phyloP scores from a whole-genome alignment of 2,329 filamentous ascomycete species.

The Pyrenochaeta sp. region DNA sequence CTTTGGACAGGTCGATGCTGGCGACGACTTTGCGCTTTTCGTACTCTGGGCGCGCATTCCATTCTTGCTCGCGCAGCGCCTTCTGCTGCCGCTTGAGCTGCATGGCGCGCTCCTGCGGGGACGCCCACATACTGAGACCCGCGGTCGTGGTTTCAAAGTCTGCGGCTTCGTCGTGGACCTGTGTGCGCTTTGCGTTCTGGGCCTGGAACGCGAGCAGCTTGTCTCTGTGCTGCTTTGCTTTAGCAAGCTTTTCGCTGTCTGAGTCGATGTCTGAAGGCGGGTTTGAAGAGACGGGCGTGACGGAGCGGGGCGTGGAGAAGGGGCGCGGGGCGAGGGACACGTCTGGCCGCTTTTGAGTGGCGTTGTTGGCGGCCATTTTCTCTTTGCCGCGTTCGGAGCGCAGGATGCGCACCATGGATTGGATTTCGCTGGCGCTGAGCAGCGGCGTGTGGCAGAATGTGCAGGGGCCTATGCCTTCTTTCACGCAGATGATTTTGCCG shows the following conservation, averaged over 20 bases:
- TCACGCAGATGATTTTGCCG: conserved; percentile 93
- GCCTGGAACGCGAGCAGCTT: conserved; percentile 82
- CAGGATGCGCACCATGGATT: conserved; percentile 84
- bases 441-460: conserved; percentile 85
- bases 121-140: conserved; percentile 81
- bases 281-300: conserved; percentile 44
- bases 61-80: conserved; percentile 82
- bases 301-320: conserved; percentile 57
- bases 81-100: conserved; percentile 88
- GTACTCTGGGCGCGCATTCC: conserved; percentile 83
- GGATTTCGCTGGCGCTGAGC: conserved; percentile 74
- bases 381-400: conserved; percentile 86
- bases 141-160: conserved; percentile 70
- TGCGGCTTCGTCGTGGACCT: conserved; percentile 84
- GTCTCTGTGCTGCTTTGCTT: conserved; percentile 80
- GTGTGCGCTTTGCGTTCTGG: conserved; percentile 83
- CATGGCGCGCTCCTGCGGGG: conserved; percentile 78
- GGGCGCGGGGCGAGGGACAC: conserved; percentile 67
- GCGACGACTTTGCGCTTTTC: conserved; percentile 87
- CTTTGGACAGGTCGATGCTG: conserved; percentile 81
- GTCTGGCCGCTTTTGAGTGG: conserved; percentile 70
- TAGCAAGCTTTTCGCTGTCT: conserved; percentile 67
- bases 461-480: conserved; percentile 92
- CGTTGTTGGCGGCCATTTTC: conserved; percentile 82
- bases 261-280: conserved; percentile 50